phyloP scores from a whole-genome alignment of 768 basidiomycete species.

The Mycena sanguinolenta region DNA sequence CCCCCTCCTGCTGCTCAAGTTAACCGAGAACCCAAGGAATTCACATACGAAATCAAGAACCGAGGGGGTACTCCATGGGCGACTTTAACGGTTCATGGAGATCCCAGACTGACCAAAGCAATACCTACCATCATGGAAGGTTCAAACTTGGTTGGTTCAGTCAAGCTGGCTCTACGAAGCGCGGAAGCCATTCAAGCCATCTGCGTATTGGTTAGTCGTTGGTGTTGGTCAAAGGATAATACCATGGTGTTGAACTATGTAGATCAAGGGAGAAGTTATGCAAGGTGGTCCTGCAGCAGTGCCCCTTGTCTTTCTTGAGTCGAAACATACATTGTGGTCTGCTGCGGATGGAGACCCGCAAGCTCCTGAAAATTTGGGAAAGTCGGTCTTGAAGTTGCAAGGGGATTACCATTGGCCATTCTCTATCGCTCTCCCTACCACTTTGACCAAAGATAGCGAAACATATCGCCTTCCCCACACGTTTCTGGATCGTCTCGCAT shows the following conservation, averaged over 20 bases:
- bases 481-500: constrained; percentile 25
- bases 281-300: background rate
- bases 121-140: constrained; percentile 29
- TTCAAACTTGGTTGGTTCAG: constrained; percentile 17
- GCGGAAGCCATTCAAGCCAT: constrained; percentile 32
- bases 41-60: constrained; percentile 27
- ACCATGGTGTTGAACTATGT: background rate
- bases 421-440: constrained; percentile 15
- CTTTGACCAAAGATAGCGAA: constrained; percentile 16
- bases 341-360: constrained; percentile 28
- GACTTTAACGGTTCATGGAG: constrained; percentile 24
- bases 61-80: constrained; percentile 30
- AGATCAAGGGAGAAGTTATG: constrained; percentile 31
- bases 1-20: constrained; percentile 3
- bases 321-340: constrained; percentile 28
- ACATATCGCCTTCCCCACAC: constrained; percentile 30
- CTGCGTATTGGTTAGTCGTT: constrained; percentile 23
- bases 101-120: constrained; percentile 24
- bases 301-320: constrained; percentile 20
- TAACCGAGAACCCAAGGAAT: constrained; percentile 15
- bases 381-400: constrained; percentile 21
- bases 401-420: constrained; percentile 35
- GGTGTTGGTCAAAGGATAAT: background rate
- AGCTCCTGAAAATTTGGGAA: constrained; percentile 20
- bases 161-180: constrained; percentile 18